Evolutionary conservation across 2,329 filamentous ascomycete species (phyloP).

Genomic region (Fusarium continuum): DNA sequence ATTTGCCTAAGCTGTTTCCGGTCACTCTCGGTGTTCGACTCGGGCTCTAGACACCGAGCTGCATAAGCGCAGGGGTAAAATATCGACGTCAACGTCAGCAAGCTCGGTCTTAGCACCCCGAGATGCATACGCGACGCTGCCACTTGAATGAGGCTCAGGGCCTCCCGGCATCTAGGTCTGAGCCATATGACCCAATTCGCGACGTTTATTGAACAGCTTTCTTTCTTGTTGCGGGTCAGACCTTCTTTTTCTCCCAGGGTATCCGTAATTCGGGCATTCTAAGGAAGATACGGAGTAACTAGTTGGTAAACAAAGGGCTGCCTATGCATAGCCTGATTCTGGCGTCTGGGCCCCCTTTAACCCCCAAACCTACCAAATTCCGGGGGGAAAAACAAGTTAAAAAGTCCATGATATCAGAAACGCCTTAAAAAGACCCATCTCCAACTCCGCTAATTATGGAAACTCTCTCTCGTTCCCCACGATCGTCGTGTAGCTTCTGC

Average conservation of each 20-base stretch:
- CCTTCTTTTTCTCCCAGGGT: neutral
- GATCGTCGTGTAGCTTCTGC: conserved; percentile 8
- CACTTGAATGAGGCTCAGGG: conserved; percentile 21
- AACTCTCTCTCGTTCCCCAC: conserved; percentile 14
- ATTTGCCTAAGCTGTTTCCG: neutral
- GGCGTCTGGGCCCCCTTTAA: neutral
- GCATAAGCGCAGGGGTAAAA: conserved; percentile 17
- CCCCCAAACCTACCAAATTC: conserved; percentile 9
- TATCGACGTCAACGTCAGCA: conserved; percentile 11
- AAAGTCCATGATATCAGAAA: conserved; percentile 27
- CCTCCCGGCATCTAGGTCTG: conserved; percentile 20
- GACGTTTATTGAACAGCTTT: conserved; percentile 17
- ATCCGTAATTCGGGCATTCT: neutral
- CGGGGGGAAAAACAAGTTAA: conserved; percentile 13
- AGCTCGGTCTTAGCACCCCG: neutral
- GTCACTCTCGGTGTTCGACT: neutral
- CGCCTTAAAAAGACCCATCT: conserved; percentile 12
- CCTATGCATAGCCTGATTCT: conserved; percentile 21
- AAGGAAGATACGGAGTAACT: too few species aligned
- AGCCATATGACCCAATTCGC: conserved; percentile 9
- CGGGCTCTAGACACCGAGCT: neutral
- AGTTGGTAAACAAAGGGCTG: too few species aligned
- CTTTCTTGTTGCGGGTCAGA: conserved; percentile 16
- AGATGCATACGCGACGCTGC: conserved; percentile 4
- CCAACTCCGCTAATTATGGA: conserved; percentile 29